Percentiles rank a stretch among this genome's conserved stretches.
phyloP scores from a whole-genome alignment of 176 grass and related monocot genomes.

The Ensete ventricosum region DNA sequence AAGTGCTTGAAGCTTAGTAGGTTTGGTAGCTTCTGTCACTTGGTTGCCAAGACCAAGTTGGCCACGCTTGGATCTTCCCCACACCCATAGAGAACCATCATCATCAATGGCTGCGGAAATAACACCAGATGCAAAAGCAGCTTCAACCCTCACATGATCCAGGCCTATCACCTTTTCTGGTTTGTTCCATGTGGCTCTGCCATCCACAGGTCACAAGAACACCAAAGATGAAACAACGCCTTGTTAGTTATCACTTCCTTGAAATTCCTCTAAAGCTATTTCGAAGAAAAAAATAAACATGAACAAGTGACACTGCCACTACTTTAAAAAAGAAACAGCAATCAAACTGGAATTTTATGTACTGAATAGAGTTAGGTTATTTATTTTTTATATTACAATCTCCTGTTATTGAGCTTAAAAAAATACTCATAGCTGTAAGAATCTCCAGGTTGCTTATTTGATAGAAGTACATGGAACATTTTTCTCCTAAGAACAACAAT shows the following conservation, averaged over 20 bases:
- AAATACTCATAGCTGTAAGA: too few relatives aligned
- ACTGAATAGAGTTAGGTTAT: too few relatives aligned
- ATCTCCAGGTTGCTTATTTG: too few relatives aligned
- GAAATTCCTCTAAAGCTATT: not conserved
- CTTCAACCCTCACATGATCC: conserved; percentile 57
- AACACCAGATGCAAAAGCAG: conserved; percentile 74
- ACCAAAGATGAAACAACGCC: not conserved
- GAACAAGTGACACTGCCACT: too few relatives aligned
- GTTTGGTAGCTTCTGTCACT: conserved; percentile 33
- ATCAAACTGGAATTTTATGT: too few relatives aligned
- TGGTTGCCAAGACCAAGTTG: conserved; percentile 79
- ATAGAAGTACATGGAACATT: too few relatives aligned
- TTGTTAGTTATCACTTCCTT: not conserved
- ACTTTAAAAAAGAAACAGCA: too few relatives aligned
- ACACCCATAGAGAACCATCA: conserved; percentile 80
- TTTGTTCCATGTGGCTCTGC: conserved; percentile 62
- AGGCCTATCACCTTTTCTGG: conserved; percentile 64
- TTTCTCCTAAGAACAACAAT: too few relatives aligned
- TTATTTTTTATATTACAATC: too few relatives aligned
- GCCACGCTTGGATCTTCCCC: conserved; percentile 82
- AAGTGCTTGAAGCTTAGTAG: conserved; percentile 57
- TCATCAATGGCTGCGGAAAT: conserved; percentile 57
- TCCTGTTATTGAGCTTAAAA: too few relatives aligned
- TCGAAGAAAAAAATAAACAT: not conserved
- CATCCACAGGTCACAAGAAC: conserved; percentile 9